Percentiles rank a stretch among this genome's conserved stretches.
Evolutionary conservation across 208 protist species (phyloP).

Genomic region (Acanthamoeba lenticulata): DNA sequence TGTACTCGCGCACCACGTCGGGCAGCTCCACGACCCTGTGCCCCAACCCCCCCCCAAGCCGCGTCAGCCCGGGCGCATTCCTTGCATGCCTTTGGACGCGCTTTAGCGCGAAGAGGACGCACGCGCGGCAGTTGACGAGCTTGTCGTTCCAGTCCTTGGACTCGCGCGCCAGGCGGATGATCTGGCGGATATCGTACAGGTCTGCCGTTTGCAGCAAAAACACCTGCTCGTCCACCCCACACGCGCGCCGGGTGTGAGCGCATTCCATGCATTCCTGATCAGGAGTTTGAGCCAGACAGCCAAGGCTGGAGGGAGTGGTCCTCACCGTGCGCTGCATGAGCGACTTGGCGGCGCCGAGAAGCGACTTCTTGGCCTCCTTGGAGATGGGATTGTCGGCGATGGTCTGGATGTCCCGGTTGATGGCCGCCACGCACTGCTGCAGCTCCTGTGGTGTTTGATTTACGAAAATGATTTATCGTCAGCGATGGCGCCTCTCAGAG

Average conservation of each 20-base stretch:
- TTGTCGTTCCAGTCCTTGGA: slow-evolving; percentile 31
- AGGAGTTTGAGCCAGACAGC: no score
- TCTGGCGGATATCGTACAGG: slow-evolving; percentile 17
- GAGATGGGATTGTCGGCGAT: slow-evolving; percentile 45
- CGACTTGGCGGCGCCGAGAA: slow-evolving; percentile 5
- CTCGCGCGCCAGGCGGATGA: background rate
- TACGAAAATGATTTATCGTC: no score
- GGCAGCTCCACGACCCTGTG: background rate
- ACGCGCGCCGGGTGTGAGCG: background rate
- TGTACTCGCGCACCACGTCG: slow-evolving; percentile 3
- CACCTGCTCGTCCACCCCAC: background rate
- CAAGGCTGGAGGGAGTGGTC: background rate
- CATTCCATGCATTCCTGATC: no score
- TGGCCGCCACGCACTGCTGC: background rate
- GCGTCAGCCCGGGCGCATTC: no score
- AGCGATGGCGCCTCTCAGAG: no score
- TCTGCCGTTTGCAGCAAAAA: slow-evolving; percentile 18
- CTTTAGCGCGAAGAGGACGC: no score
- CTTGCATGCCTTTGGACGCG: no score
- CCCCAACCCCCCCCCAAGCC: no score
- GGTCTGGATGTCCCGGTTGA: slow-evolving; percentile 22
- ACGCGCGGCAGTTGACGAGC: background rate
- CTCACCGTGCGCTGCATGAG: slow-evolving; percentile 23
- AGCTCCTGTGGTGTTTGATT: no score
- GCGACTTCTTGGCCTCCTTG: slow-evolving; percentile 36